These are phyloP conservation scores for Paxillus ammoniavirescens DNA, from an alignment of 768 basidiomycete species.

Conservation along the genomic window DNA sequence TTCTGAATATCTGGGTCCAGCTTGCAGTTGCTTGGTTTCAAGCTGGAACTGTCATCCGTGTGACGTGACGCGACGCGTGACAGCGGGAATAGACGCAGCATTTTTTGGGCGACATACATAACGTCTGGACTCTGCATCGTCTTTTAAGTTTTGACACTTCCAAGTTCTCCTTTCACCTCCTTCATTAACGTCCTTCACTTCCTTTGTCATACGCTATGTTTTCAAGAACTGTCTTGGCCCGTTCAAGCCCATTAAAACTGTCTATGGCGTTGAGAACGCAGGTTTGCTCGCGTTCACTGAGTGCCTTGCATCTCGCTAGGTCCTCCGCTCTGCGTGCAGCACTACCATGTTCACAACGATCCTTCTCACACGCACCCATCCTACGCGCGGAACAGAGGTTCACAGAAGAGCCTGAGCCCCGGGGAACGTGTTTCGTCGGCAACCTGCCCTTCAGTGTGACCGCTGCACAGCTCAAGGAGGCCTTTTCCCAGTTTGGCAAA, in stretches of 20 bases:
- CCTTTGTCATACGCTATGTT: conserved; percentile 16
- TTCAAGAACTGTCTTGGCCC: conserved; percentile 18
- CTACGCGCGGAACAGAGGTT: conserved; percentile 1
- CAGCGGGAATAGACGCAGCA: conserved; percentile 2
- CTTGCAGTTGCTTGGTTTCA: too few species aligned
- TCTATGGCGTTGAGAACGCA: conserved; percentile 8
- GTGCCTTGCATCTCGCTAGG: conserved; percentile 5
- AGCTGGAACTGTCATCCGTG: conserved; percentile 9
- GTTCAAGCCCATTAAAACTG: conserved; percentile 9
- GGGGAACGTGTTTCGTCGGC: conserved; percentile 42
- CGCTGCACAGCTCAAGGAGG: conserved; percentile 39
- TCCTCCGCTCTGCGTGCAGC: neutral
- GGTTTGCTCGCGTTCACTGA: conserved; percentile 14
- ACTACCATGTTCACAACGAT: conserved; percentile 8
- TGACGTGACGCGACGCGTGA: conserved; percentile 18
- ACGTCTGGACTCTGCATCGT: too few species aligned
- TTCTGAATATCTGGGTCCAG: too few species aligned
- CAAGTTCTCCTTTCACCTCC: too few species aligned
- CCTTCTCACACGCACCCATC: conserved; percentile 17
- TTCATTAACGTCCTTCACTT: neutral
- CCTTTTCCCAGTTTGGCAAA: conserved; percentile 44
- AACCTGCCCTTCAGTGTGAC: conserved; percentile 53
- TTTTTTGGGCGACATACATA: conserved; percentile 9
- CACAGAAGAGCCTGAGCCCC: conserved; percentile 22
- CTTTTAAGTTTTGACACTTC: neutral